Conservation (phyloP, 2,329 filamentous ascomycete genomes). For the Dryadomyces sulphureus region DNA sequence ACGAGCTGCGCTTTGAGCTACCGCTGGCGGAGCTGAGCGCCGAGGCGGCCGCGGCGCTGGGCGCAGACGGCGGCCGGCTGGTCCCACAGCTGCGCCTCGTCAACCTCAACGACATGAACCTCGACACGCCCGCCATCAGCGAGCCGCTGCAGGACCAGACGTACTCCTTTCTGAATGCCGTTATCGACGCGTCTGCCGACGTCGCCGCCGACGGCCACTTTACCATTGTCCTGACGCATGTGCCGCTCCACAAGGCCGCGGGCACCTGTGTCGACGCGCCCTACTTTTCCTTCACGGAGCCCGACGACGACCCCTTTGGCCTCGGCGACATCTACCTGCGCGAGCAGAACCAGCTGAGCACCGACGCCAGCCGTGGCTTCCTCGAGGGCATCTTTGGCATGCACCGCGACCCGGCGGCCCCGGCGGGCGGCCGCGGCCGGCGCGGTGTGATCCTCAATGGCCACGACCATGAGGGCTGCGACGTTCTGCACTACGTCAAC, state of each 20-base stretch:
- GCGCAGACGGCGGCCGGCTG: constrained; percentile 31
- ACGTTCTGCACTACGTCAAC: constrained; percentile 71
- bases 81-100: constrained; percentile 64
- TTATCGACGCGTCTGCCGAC: constrained; percentile 47
- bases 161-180: constrained; percentile 59
- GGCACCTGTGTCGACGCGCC: constrained; percentile 77
- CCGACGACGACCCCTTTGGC: constrained; percentile 41
- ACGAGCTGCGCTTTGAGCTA: constrained; percentile 64
- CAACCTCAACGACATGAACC: constrained; percentile 82
- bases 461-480: constrained; percentile 90
- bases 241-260: constrained; percentile 71
- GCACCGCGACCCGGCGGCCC: constrained; percentile 43
- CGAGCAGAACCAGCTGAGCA: constrained; percentile 83
- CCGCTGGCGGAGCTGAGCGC: constrained; percentile 25
- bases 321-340: too few species aligned
- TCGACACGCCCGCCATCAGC: constrained; percentile 67
- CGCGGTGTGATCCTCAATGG: constrained; percentile 75
- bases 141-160: constrained; percentile 56
- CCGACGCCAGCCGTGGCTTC: constrained; percentile 57
- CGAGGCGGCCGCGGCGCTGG: constrained; percentile 25
- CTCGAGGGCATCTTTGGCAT: constrained; percentile 75
- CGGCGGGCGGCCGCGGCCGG: constrained; percentile 49
- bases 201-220: constrained; percentile 51
- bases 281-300: constrained; percentile 62
- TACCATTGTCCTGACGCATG: constrained; percentile 80